These are phyloP conservation scores for Neonothopanus nambi DNA, from an alignment of 1,284 basidiomycete genomes.

Conservation along the genomic window DNA sequence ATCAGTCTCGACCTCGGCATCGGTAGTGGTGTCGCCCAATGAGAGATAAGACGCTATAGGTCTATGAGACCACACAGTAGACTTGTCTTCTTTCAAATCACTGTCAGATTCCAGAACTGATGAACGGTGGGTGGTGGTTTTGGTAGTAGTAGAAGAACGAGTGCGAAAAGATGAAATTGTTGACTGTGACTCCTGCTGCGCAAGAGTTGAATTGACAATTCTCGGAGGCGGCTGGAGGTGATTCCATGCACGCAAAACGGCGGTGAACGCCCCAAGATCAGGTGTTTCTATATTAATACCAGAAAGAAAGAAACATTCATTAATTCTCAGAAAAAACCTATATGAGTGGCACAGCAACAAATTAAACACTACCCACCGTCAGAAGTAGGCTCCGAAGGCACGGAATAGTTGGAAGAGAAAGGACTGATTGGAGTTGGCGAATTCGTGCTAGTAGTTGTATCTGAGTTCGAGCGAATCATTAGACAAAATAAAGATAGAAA, in stretches of 20 bases:
- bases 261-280: slow-evolving; percentile 73
- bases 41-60: slow-evolving; percentile 62
- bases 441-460: slow-evolving; percentile 17
- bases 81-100: slow-evolving; percentile 34
- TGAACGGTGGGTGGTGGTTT: slow-evolving; percentile 20
- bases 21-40: slow-evolving; percentile 22
- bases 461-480: slow-evolving; percentile 22
- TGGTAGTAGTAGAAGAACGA: slow-evolving; percentile 23
- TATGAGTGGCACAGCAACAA: neutral
- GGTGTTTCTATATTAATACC: slow-evolving; percentile 57
- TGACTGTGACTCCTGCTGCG: slow-evolving; percentile 26
- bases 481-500: slow-evolving; percentile 10
- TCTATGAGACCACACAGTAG: slow-evolving; percentile 68
- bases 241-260: slow-evolving; percentile 68
- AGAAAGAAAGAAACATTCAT: slow-evolving; percentile 7
- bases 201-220: slow-evolving; percentile 23
- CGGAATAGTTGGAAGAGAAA: slow-evolving; percentile 46
- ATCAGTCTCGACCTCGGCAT: slow-evolving; percentile 18
- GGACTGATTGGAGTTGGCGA: slow-evolving; percentile 43
- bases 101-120: slow-evolving; percentile 45
- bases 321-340: too few relatives aligned
- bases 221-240: slow-evolving; percentile 50
- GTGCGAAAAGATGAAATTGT: slow-evolving; percentile 30
- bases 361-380: slow-evolving; percentile 46
- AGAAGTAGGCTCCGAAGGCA: slow-evolving; percentile 63